Conservation (phyloP, 179 eudicot species). For the Camellia oleifera region DNA sequence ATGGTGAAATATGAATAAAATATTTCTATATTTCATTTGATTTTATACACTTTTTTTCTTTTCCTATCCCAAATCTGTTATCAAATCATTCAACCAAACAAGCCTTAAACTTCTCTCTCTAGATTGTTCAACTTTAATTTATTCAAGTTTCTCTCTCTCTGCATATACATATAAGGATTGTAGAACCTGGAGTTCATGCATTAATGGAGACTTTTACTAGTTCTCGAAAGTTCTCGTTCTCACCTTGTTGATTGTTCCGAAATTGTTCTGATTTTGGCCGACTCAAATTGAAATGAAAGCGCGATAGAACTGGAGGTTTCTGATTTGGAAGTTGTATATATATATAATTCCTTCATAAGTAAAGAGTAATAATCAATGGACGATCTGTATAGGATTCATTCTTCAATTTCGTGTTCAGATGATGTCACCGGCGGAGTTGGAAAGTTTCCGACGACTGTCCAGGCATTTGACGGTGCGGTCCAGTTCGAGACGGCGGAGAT, state of each 20-base stretch:
- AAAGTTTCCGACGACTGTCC: neutral
- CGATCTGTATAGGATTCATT: slow-evolving; percentile 19
- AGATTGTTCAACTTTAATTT: neutral
- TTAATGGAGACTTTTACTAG: too few relatives aligned
- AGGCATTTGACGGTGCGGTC: neutral
- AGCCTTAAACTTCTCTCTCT: neutral
- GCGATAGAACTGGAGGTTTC: neutral
- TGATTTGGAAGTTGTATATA: neutral
- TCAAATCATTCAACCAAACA: too few relatives aligned
- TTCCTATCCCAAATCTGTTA: too few relatives aligned
- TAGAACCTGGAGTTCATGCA: neutral
- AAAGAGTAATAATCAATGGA: slow-evolving; percentile 5
- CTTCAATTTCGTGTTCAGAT: slow-evolving; percentile 11
- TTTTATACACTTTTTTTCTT: too few relatives aligned
- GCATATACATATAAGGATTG: too few relatives aligned
- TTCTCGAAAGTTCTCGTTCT: too few relatives aligned
- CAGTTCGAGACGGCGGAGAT: neutral
- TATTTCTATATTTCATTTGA: too few relatives aligned
- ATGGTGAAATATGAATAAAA: too few relatives aligned
- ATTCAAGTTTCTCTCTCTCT: neutral
- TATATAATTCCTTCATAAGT: too few relatives aligned
- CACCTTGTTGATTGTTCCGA: too few relatives aligned
- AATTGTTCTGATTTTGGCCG: too few relatives aligned
- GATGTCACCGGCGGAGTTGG: neutral
- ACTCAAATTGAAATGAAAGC: too few relatives aligned